Conservation (phyloP, 2,329 filamentous ascomycete species). For the Trichoderma sp. region DNA sequence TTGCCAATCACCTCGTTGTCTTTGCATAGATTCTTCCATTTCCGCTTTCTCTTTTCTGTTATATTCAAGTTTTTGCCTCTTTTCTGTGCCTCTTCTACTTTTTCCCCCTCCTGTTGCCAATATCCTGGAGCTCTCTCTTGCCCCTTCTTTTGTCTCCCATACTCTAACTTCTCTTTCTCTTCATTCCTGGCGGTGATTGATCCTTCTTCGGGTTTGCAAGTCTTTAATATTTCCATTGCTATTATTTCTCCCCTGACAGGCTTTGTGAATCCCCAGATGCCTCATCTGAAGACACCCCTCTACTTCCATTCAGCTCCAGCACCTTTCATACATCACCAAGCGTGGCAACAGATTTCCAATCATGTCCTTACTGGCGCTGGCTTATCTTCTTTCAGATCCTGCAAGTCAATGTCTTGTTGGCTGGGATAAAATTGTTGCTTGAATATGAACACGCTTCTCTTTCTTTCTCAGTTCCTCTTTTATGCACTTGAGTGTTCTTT, state of each 20-base stretch:
- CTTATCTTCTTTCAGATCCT: background rate
- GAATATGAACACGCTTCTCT: background rate
- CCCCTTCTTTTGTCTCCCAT: background rate
- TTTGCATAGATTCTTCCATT: background rate
- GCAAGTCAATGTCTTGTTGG: background rate
- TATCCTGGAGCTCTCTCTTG: background rate
- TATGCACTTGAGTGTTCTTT: background rate
- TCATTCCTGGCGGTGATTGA: background rate
- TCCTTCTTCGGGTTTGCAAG: background rate
- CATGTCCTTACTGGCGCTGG: background rate
- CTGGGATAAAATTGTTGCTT: background rate
- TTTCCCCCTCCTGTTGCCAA: background rate
- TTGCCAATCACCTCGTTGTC: background rate
- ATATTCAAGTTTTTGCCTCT: background rate
- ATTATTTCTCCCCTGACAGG: background rate
- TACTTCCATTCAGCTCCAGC: background rate
- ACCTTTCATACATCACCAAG: background rate
- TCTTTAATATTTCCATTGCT: background rate
- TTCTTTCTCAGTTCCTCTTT: background rate
- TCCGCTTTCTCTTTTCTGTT: background rate
- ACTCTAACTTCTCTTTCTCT: background rate
- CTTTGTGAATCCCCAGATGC: background rate
- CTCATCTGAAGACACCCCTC: background rate
- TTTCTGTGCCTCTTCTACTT: background rate
- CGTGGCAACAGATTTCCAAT: background rate